Evolutionary conservation across 192 early-diverging fungal species (phyloP).

Genomic region (Rhizoclosmatium globosum): DNA sequence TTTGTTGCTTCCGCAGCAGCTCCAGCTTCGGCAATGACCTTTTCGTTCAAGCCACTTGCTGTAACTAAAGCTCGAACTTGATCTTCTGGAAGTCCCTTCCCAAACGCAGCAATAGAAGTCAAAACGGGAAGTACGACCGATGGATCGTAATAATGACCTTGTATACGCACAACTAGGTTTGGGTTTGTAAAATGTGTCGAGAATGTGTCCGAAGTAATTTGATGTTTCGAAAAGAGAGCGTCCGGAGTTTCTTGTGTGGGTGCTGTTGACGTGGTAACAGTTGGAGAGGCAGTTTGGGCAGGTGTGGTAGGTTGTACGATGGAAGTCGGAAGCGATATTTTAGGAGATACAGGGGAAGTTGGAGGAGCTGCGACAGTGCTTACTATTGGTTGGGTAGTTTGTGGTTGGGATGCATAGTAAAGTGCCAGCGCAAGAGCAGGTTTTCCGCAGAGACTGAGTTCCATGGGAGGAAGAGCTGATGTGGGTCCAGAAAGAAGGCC

Average conservation of each 20-base stretch:
- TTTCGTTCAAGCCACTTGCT: constrained; percentile 14
- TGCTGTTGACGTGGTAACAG: background rate
- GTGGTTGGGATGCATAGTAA: background rate
- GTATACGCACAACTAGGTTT: constrained; percentile 60
- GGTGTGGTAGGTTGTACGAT: background rate
- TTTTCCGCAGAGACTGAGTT: constrained; percentile 64
- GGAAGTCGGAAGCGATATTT: background rate
- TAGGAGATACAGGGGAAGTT: background rate
- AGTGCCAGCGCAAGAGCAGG: constrained; percentile 7
- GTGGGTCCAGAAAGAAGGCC: constrained; percentile 38
- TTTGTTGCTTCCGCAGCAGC: background rate
- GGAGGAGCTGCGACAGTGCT: background rate
- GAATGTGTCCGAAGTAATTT: constrained; percentile 65
- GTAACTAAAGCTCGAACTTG: constrained; percentile 3
- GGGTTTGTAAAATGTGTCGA: constrained; percentile 62
- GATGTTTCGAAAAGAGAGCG: constrained; percentile 56
- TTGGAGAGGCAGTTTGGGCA: background rate
- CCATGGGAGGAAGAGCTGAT: constrained; percentile 57
- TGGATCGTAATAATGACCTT: constrained; percentile 72
- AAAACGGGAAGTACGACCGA: constrained; percentile 67
- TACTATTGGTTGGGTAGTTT: background rate
- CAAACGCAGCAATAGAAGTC: constrained; percentile 62
- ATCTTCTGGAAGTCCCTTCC: constrained; percentile 59
- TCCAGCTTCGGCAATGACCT: background rate
- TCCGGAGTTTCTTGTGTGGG: constrained; percentile 42